Conservation (phyloP, 495 filamentous ascomycete species). For the Xylaria grammica region DNA sequence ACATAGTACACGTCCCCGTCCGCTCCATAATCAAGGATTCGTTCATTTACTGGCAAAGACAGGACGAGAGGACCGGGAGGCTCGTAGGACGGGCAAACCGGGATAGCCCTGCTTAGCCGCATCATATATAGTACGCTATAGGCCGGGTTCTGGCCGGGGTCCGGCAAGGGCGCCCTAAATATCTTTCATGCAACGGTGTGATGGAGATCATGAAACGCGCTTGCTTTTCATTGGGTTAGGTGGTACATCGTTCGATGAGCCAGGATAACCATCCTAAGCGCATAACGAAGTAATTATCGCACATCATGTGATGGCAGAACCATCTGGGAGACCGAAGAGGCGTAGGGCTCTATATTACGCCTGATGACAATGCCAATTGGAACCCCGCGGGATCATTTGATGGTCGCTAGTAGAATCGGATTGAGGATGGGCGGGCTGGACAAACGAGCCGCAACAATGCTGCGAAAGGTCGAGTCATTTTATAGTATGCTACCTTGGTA, state of each 20-base stretch:
- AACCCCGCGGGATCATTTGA: background rate
- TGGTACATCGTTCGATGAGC: constrained; percentile 17
- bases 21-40: constrained; percentile 12
- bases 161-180: constrained; percentile 13
- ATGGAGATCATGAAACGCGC: constrained; percentile 12
- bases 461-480: background rate
- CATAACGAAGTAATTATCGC: constrained; percentile 19
- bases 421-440: background rate
- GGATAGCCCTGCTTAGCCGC: constrained; percentile 22
- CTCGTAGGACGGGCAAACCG: constrained; percentile 2
- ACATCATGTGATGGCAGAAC: constrained; percentile 13
- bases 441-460: background rate
- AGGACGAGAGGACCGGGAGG: constrained; percentile 9
- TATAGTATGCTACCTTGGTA: background rate
- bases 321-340: background rate
- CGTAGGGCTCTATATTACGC: background rate
- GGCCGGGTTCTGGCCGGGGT: constrained; percentile 6
- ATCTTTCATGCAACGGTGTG: constrained; percentile 11
- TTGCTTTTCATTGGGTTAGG: constrained; percentile 10
- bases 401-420: background rate
- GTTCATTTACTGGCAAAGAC: background rate
- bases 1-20: background rate
- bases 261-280: background rate
- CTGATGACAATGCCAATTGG: background rate
- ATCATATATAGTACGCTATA: no score